phyloP scores from a whole-genome alignment of 2,329 filamentous ascomycete genomes.

The Penicillium thymicola region DNA sequence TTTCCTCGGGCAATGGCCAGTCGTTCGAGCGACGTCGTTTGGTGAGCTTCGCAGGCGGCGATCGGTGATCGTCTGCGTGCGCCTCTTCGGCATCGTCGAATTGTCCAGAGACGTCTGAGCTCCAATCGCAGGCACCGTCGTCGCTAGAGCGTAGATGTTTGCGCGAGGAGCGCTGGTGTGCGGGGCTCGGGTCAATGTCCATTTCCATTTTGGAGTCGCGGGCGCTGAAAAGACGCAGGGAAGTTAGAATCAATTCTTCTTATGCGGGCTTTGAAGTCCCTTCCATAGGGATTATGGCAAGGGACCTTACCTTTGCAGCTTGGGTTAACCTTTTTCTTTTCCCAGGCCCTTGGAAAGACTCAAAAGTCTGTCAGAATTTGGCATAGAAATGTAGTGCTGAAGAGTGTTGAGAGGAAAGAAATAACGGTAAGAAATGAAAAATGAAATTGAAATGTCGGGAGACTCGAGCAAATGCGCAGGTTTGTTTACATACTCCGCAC shows the following conservation, averaged over 20 bases:
- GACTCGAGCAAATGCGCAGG: constrained; percentile 1
- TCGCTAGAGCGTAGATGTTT: constrained; percentile 30
- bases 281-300: constrained; percentile 4
- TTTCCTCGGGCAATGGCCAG: constrained; percentile 41
- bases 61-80: constrained; percentile 20
- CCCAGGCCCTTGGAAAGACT: constrained; percentile 14
- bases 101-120: constrained; percentile 34
- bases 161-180: constrained; percentile 23
- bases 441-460: background rate
- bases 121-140: constrained; percentile 20
- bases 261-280: constrained; percentile 8
- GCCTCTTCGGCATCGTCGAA: constrained; percentile 38
- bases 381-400: constrained; percentile 2
- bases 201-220: constrained; percentile 9
- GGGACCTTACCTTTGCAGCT: constrained; percentile 17
- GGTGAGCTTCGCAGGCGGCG: constrained; percentile 30
- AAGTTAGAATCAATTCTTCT: constrained; percentile 8
- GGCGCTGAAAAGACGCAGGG: constrained; percentile 8
- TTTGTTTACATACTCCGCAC: constrained; percentile 28
- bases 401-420: background rate
- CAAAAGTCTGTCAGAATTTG: background rate
- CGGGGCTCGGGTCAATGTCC: constrained; percentile 17
- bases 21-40: constrained; percentile 46
- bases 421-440: background rate
- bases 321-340: constrained; percentile 13